These are phyloP conservation scores for Cyberlindnera xishuangbannaensis DNA, from an alignment of 805 yeast genomes.

Conservation along the genomic window DNA sequence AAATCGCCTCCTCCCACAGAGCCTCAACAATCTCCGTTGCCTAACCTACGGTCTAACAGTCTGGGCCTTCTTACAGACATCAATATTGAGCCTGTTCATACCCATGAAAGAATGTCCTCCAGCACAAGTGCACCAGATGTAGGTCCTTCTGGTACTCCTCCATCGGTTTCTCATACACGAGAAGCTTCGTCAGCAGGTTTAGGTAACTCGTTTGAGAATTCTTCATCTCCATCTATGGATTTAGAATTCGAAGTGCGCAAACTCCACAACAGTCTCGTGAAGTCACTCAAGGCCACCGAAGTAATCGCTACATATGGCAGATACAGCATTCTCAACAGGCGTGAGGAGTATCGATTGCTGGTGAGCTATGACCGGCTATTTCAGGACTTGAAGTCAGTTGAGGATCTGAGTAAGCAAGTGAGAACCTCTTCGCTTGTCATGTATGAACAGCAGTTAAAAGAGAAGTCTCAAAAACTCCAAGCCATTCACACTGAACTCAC, in stretches of 20 bases:
- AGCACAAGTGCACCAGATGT: constrained; percentile 5
- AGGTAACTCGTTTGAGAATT: not conserved
- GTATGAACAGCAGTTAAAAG: constrained; percentile 13
- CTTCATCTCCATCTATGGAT: constrained; percentile 2
- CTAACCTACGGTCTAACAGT: not conserved
- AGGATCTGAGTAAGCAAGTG: constrained; percentile 2
- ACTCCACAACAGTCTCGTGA: constrained; percentile 9
- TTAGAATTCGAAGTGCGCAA: constrained; percentile 8
- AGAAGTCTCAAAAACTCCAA: constrained; percentile 17
- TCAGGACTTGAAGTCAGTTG: constrained; percentile 6
- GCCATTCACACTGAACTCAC: constrained; percentile 18
- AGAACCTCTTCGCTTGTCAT: constrained; percentile 4
- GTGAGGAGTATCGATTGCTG: constrained; percentile 8
- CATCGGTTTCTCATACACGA: constrained; percentile 2
- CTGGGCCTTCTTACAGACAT: constrained; percentile 13
- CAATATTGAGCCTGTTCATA: constrained; percentile 21
- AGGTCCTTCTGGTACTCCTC: constrained; percentile 3
- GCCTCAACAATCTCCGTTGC: not conserved
- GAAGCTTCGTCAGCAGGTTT: constrained; percentile 1
- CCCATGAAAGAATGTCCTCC: constrained; percentile 4
- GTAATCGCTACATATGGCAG: constrained; percentile 14
- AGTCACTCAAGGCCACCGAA: constrained; percentile 4
- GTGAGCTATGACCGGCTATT: constrained; percentile 13
- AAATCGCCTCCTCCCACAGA: not conserved
- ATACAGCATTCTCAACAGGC: constrained; percentile 18